Conservation (phyloP, 164 flowering plant species). For the Dillenia suffruticosa region DNA sequence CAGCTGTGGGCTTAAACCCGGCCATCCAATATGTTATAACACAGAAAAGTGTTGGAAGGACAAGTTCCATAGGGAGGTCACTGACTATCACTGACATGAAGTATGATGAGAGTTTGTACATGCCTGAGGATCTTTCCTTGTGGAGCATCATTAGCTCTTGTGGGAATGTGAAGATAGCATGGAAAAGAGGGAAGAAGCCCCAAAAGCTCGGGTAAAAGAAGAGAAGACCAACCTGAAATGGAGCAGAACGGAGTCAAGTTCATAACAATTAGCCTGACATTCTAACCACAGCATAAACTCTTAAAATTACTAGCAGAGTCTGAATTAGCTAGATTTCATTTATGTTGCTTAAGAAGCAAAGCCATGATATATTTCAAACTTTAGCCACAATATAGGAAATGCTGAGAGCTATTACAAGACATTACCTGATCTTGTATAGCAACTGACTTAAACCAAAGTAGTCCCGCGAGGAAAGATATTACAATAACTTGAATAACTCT, state of each 20-base stretch:
- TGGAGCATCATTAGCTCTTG: background rate
- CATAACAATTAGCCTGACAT: background rate
- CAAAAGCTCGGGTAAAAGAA: background rate
- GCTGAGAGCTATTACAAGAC: background rate
- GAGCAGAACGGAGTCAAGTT: background rate
- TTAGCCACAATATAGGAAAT: no score
- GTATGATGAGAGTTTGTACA: constrained; percentile 1
- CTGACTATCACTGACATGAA: background rate
- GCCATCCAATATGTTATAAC: background rate
- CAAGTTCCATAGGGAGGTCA: background rate
- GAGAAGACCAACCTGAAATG: background rate
- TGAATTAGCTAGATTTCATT: no score
- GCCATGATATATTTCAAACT: no score
- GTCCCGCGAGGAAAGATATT: background rate
- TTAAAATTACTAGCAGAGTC: no score
- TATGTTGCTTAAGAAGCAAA: no score
- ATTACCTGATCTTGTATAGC: background rate
- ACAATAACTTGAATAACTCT: background rate
- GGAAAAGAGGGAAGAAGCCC: constrained; percentile 2
- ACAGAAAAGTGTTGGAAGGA: background rate
- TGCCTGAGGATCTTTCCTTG: background rate
- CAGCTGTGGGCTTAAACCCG: background rate
- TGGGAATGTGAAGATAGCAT: background rate
- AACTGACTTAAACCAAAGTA: background rate
- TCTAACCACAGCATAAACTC: no score